phyloP scores from a whole-genome alignment of 345 rosid genomes.

The Xanthoceras sorbifolium region DNA sequence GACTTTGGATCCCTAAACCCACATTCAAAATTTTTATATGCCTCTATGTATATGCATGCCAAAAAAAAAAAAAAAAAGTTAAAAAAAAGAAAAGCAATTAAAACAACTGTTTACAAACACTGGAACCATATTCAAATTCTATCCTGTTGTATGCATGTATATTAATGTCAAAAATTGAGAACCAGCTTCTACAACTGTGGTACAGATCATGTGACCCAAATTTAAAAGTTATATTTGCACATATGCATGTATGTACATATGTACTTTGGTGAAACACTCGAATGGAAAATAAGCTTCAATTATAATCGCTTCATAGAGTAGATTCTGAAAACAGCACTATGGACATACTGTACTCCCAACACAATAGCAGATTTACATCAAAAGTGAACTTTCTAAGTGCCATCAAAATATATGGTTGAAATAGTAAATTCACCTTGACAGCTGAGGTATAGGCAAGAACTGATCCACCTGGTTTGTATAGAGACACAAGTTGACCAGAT shows the following conservation, averaged over 20 bases:
- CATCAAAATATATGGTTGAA: neutral
- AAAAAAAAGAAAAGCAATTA: neutral
- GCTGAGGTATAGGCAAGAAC: constrained; percentile 65
- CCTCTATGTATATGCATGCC: neutral
- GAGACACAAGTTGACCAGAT: constrained; percentile 65
- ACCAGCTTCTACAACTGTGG: neutral
- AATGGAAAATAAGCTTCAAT: neutral
- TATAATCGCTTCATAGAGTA: neutral
- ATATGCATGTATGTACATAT: neutral
- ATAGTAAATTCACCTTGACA: constrained; percentile 55
- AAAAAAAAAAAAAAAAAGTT: neutral
- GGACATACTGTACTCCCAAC: neutral
- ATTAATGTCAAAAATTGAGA: neutral
- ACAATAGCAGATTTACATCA: neutral
- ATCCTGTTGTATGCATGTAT: neutral
- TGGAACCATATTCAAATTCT: neutral
- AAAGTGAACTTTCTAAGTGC: neutral
- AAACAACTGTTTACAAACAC: neutral
- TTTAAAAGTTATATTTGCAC: neutral
- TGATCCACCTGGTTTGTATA: constrained; percentile 82
- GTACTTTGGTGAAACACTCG: neutral
- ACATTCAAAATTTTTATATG: neutral
- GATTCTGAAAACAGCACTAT: neutral
- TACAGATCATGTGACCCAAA: neutral
- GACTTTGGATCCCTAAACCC: neutral